Conservation (phyloP, 345 rosid genomes). For the Rubroshorea leprosula region DNA sequence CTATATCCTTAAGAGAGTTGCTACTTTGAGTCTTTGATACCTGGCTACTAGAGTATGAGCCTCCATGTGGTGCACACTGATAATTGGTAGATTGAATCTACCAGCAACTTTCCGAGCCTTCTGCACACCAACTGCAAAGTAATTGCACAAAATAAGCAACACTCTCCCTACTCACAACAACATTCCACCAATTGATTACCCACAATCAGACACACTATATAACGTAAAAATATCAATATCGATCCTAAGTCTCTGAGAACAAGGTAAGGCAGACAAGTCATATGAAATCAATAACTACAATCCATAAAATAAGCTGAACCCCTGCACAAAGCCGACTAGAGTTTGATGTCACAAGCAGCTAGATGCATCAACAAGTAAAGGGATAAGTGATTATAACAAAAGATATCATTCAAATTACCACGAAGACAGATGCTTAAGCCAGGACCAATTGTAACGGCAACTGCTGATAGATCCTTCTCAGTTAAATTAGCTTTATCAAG, state of each 20-base stretch:
- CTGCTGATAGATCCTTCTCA: slow-evolving; percentile 70
- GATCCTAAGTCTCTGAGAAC: no score
- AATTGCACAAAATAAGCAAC: slow-evolving; percentile 11
- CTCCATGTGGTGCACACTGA: slow-evolving; percentile 96
- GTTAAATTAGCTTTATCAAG: slow-evolving; percentile 64
- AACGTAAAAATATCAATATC: no score
- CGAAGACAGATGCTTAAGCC: slow-evolving; percentile 95
- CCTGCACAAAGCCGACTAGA: background rate
- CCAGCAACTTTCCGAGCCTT: slow-evolving; percentile 81
- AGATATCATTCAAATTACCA: slow-evolving; percentile 37
- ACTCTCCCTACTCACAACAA: background rate
- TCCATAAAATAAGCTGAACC: no score
- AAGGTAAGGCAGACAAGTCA: background rate
- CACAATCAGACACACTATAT: background rate
- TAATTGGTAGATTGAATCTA: slow-evolving; percentile 55
- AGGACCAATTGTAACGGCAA: slow-evolving; percentile 99
- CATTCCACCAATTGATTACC: background rate
- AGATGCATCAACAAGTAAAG: slow-evolving; percentile 2
- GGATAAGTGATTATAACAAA: background rate
- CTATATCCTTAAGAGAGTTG: background rate
- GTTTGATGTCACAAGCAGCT: background rate
- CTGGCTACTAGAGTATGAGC: slow-evolving; percentile 93
- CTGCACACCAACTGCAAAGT: slow-evolving; percentile 75
- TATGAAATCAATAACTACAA: background rate
- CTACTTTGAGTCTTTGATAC: slow-evolving; percentile 38